These are phyloP conservation scores for Talaromyces proteolyticus DNA, from an alignment of 495 filamentous ascomycete genomes.

Conservation along the genomic window DNA sequence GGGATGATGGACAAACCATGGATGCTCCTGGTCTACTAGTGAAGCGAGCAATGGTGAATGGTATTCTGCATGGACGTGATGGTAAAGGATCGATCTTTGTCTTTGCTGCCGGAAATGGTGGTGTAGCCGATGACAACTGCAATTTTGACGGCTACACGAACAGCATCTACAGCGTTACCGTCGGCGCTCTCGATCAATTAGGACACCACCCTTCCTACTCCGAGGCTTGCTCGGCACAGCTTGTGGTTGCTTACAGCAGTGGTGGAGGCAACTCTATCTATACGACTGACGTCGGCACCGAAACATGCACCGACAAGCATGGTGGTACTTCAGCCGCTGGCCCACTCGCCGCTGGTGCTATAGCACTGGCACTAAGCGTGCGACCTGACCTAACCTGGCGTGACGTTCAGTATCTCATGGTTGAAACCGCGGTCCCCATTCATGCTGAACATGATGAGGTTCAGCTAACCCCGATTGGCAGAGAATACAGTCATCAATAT, in stretches of 20 bases:
- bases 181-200: slow-evolving; percentile 85
- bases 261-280: slow-evolving; percentile 85
- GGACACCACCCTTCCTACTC: slow-evolving; percentile 88
- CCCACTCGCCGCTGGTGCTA: slow-evolving; percentile 83
- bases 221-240: slow-evolving; percentile 88
- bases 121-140: slow-evolving; percentile 84
- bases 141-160: slow-evolving; percentile 99
- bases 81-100: slow-evolving; percentile 91
- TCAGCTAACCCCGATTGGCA: slow-evolving; percentile 73
- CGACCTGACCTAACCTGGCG: slow-evolving; percentile 89
- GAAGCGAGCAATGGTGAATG: slow-evolving; percentile 83
- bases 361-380: slow-evolving; percentile 83
- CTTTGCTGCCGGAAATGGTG: slow-evolving; percentile 95
- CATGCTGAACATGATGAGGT: slow-evolving; percentile 70
- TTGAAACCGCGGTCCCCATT: slow-evolving; percentile 79
- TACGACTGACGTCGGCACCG: slow-evolving; percentile 87
- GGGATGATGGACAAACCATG: slow-evolving; percentile 90
- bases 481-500: slow-evolving; percentile 86
- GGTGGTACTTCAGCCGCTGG: slow-evolving; percentile 97
- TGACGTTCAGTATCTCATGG: slow-evolving; percentile 86
- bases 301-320: slow-evolving; percentile 70
- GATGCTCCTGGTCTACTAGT: slow-evolving; percentile 89
- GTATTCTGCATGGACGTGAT: slow-evolving; percentile 77
- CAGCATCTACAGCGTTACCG: slow-evolving; percentile 96
- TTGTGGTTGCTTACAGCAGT: slow-evolving; percentile 95